phyloP scores from a whole-genome alignment of 2,329 filamentous ascomycete genomes.

The Fusarium ambrosium region DNA sequence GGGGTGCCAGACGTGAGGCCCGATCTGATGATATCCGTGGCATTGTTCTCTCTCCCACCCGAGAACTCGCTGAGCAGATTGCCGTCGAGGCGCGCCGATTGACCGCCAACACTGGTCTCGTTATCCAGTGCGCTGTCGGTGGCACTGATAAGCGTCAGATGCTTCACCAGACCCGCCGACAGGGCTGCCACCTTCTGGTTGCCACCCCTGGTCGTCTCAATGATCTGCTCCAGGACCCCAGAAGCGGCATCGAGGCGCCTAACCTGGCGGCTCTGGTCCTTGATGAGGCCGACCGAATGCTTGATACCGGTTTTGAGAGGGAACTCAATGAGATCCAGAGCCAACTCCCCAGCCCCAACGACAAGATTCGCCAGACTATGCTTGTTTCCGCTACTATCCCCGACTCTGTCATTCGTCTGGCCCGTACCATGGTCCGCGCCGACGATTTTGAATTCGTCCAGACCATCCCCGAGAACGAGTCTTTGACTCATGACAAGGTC shows the following conservation, averaged over 20 bases:
- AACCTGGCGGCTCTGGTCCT: conserved; percentile 94
- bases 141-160: conserved; percentile 83
- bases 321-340: conserved; percentile 73
- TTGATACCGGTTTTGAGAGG: conserved; percentile 88
- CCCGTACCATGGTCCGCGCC: conserved; percentile 81
- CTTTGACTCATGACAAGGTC: conserved; percentile 86
- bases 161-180: conserved; percentile 74
- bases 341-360: conserved; percentile 71
- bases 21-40: conserved; percentile 73
- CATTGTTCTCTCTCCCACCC: conserved; percentile 82
- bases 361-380: conserved; percentile 86
- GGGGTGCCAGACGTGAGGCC: conserved; percentile 51
- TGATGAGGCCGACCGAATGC: conserved; percentile 97
- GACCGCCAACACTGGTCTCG: conserved; percentile 73
- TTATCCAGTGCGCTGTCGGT: conserved; percentile 85
- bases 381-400: conserved; percentile 97
- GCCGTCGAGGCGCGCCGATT: conserved; percentile 82
- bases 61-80: conserved; percentile 86
- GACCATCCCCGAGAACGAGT: conserved; percentile 86
- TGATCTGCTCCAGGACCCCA: conserved; percentile 80
- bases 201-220: conserved; percentile 90
- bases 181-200: conserved; percentile 91
- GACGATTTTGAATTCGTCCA: conserved; percentile 89
- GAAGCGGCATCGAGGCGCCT: conserved; percentile 74
- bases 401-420: conserved; percentile 82